These are phyloP conservation scores for Cyathus striatus DNA, from an alignment of 768 basidiomycete genomes.

Conservation along the genomic window DNA sequence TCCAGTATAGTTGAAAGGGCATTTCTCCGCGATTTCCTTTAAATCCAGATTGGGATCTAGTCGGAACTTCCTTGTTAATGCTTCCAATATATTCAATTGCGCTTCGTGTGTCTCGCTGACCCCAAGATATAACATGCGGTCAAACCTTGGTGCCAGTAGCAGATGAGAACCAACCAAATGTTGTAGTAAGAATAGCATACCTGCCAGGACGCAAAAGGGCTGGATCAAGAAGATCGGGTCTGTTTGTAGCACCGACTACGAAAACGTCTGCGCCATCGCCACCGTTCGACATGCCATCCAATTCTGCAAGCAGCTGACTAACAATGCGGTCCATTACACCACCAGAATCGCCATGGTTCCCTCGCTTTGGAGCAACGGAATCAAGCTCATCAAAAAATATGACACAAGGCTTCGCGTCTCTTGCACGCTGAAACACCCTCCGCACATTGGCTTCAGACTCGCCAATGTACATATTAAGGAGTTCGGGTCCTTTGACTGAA, in stretches of 20 bases:
- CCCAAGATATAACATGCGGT: constrained; percentile 93
- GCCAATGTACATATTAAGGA: constrained; percentile 98
- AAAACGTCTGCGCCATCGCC: constrained; percentile 69
- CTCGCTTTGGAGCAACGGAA: constrained; percentile 90
- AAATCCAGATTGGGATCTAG: constrained; percentile 68
- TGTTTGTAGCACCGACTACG: constrained; percentile 94
- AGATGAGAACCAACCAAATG: not conserved
- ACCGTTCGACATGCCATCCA: constrained; percentile 82
- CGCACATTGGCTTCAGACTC: constrained; percentile 98
- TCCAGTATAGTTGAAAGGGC: constrained; percentile 93
- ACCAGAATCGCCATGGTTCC: constrained; percentile 93
- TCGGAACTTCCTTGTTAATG: constrained; percentile 89
- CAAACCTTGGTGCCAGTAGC: constrained; percentile 57
- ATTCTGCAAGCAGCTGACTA: constrained; percentile 87
- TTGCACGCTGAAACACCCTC: constrained; percentile 82
- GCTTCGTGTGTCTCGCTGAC: constrained; percentile 84
- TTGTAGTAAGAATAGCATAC: constrained; percentile 29
- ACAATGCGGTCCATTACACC: constrained; percentile 99
- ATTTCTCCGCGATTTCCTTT: constrained; percentile 55
- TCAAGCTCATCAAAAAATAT: constrained; percentile 98
- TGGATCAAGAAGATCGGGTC: constrained; percentile 88
- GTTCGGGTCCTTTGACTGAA: constrained; percentile 94
- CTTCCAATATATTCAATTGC: constrained; percentile 82
- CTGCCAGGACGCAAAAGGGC: constrained; percentile 86
- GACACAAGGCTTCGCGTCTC: constrained; percentile 90